A percentile compares a stretch with the other conserved stretches of the same genome.
Conservation (phyloP, 1,284 basidiomycete genomes). For the Ganoderma resinaceum region DNA sequence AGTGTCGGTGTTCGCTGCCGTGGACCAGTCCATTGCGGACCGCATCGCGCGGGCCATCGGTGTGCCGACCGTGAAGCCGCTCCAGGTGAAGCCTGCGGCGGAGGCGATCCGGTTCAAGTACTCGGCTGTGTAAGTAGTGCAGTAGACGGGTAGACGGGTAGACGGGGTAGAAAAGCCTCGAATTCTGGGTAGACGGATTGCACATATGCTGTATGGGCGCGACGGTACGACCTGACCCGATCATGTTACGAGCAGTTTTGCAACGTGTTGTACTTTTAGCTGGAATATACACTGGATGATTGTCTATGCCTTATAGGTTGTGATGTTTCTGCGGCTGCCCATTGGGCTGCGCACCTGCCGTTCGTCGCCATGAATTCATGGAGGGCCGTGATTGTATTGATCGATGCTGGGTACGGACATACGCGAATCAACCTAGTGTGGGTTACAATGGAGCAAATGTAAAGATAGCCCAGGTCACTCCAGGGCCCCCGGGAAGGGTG, state of each 20-base stretch:
- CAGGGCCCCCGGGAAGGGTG: too few species aligned
- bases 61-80: conserved; percentile 60
- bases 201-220: background rate
- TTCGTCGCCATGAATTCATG: background rate
- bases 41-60: conserved; percentile 80
- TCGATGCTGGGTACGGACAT: too few species aligned
- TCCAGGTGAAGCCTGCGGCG: conserved; percentile 67
- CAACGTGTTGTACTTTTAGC: background rate
- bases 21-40: conserved; percentile 76
- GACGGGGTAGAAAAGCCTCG: background rate
- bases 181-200: background rate
- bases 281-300: background rate
- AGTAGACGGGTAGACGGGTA: background rate
- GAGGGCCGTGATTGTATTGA: background rate
- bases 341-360: background rate
- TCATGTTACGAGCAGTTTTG: background rate
- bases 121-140: conserved; percentile 19
- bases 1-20: conserved; percentile 85
- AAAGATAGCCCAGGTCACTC: too few species aligned
- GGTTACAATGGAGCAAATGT: too few species aligned
- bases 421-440: too few species aligned
- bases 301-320: background rate
- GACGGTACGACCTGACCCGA: background rate
- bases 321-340: background rate
- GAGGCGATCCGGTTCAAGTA: conserved; percentile 63